Evolutionary conservation across 768 basidiomycete species (phyloP).

Genomic region (Strobilomyces dryophilus): DNA sequence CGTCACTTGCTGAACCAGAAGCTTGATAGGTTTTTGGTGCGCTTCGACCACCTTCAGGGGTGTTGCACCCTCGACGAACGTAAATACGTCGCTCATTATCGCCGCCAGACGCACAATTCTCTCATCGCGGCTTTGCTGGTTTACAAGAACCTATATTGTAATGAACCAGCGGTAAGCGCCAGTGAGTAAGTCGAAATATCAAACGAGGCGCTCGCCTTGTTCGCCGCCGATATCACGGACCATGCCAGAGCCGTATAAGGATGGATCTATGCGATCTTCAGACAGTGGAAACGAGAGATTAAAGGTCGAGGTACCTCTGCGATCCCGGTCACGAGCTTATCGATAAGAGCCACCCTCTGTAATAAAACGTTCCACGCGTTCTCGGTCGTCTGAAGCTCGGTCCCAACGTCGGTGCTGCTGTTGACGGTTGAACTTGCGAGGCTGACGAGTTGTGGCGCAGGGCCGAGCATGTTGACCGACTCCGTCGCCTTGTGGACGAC

Average conservation of each 20-base stretch:
- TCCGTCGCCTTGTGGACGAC: constrained; percentile 6
- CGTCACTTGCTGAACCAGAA: constrained; percentile 19
- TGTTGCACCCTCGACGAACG: constrained; percentile 11
- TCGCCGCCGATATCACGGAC: constrained; percentile 21
- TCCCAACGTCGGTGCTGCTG: neutral
- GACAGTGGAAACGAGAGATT: neutral
- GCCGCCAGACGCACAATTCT: constrained; percentile 17
- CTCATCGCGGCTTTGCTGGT: constrained; percentile 15
- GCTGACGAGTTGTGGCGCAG: neutral
- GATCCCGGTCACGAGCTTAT: constrained; percentile 8
- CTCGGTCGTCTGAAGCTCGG: constrained; percentile 13
- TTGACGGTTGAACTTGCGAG: neutral
- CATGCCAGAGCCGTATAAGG: constrained; percentile 18
- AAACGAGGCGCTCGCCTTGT: constrained; percentile 5
- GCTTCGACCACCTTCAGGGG: constrained; percentile 7
- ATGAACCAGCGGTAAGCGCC: neutral
- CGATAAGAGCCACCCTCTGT: constrained; percentile 10
- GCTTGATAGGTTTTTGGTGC: constrained; percentile 5
- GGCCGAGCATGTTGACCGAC: neutral
- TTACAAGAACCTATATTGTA: constrained; percentile 12
- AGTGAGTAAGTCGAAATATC: neutral
- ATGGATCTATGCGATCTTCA: constrained; percentile 12
- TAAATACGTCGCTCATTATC: constrained; percentile 10
- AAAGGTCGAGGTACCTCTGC: constrained; percentile 9
- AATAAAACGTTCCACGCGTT: constrained; percentile 15